Base-by-base conservation (phyloP, 169 alveolate genomes). In the Plasmodium knowlesi region DNA sequence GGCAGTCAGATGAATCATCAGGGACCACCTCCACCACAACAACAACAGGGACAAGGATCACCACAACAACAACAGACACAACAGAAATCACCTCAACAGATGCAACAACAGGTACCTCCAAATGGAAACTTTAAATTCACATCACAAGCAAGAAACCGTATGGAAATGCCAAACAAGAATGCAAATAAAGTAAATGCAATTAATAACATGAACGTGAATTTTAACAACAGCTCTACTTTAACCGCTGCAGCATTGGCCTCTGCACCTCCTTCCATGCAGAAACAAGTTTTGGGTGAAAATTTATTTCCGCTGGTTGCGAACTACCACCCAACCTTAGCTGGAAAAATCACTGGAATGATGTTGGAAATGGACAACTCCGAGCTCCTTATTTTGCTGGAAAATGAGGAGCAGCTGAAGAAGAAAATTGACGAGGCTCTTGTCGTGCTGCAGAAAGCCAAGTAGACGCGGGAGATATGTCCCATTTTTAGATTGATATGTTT, bases 331-430 rank as follows among this genome's bases (percentile, higher is more conserved):
- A 98, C 98, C 34, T 96, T 98, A 90, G 99, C 99, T 1, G 99
- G 99, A 9, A 98, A 98, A 94, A 98, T 98, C 50, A 98, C 99
- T 1, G 99, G 99, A 6, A 98, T 98, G 99, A 98, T 98, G 99
- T 95, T 98, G 80, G 99, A 98, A 93, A 98, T 98, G 98, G 99
- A 98, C 96, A 98, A 98, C 97, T 95, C 96, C 72, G 99, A 98
- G 96, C 96, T 98, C 70, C 88, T 98, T 92, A 97, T 97, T 80
- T 96, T 98, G 81, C 95, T 98, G 81, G 99, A 97, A 82, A 95
- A 97, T 88, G 99, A 98, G 54, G 96, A 95, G 37, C 98, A 97
- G 94, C 97, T 98, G 39, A 97, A 97, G 93, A 97, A 96, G 93
- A 98, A 98, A 92, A 98, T 97, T 50, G 98, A 98, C 61, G 99